Conservation (phyloP, 768 basidiomycete species). For the Tylopilus intermedius region DNA sequence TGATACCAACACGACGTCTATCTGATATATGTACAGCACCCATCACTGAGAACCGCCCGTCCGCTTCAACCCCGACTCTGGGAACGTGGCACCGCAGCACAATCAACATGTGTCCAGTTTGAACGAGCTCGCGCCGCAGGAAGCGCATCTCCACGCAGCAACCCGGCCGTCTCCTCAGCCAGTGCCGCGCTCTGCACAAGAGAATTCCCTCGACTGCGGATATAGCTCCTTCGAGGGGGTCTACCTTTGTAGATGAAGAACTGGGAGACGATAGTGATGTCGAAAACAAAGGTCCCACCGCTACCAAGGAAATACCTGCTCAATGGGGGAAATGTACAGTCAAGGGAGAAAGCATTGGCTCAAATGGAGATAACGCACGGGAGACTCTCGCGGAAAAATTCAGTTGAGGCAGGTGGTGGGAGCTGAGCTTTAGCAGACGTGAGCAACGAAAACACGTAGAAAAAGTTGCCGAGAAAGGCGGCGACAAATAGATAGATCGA, state of each 20-base stretch:
- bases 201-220: slow-evolving; percentile 26
- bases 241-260: slow-evolving; percentile 68
- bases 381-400: slow-evolving; percentile 74
- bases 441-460: slow-evolving; percentile 90
- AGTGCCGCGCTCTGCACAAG: slow-evolving; percentile 23
- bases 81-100: slow-evolving; percentile 22
- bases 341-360: not conserved
- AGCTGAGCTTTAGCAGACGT: slow-evolving; percentile 59
- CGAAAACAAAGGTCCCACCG: slow-evolving; percentile 89
- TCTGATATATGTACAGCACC: slow-evolving; percentile 4
- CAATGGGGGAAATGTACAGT: not conserved
- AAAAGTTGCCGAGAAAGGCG: slow-evolving; percentile 89
- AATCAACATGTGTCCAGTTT: slow-evolving; percentile 21
- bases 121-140: slow-evolving; percentile 26
- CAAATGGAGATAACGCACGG: slow-evolving; percentile 53
- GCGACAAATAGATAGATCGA: slow-evolving; percentile 91
- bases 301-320: slow-evolving; percentile 83
- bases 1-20: not conserved
- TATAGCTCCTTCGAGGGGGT: slow-evolving; percentile 31
- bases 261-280: slow-evolving; percentile 86
- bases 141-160: slow-evolving; percentile 42
- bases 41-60: not conserved
- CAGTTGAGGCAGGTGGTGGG: slow-evolving; percentile 54
- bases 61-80: slow-evolving; percentile 36
- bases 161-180: slow-evolving; percentile 47